phyloP scores from a whole-genome alignment of 805 yeast species.

The Saccharomycopsis fermentans region DNA sequence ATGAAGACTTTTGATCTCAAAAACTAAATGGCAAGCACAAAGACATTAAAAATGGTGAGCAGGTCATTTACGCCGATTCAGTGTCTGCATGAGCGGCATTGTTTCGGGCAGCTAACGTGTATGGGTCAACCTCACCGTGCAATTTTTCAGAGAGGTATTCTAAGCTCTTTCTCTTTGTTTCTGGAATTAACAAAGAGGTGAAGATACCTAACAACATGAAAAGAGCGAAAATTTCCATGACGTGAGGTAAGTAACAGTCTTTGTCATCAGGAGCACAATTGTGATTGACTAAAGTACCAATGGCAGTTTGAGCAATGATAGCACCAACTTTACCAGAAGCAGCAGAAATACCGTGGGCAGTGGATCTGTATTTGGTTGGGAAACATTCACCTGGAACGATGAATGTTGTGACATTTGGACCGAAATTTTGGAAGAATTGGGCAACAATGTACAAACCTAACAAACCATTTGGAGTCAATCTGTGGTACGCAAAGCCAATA shows the following conservation, averaged over 20 bases:
- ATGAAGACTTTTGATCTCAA: too few species aligned
- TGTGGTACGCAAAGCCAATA: conserved; percentile 78
- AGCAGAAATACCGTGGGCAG: conserved; percentile 92
- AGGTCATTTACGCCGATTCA: conserved; percentile 16
- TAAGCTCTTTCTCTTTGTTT: conserved; percentile 75
- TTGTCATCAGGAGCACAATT: conserved; percentile 51
- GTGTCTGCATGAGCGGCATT: conserved; percentile 16
- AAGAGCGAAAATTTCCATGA: conserved; percentile 86
- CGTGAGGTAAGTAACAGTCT: conserved; percentile 82
- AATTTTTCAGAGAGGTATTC: conserved; percentile 73
- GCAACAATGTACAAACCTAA: conserved; percentile 69
- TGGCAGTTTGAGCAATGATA: conserved; percentile 77
- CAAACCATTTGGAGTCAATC: conserved; percentile 52
- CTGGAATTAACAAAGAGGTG: conserved; percentile 64
- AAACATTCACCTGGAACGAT: conserved; percentile 84
- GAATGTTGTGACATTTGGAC: conserved; percentile 89
- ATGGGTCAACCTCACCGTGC: conserved; percentile 62
- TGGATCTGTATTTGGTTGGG: conserved; percentile 93
- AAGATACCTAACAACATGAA: conserved; percentile 78
- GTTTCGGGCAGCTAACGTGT: neutral
- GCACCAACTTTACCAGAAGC: conserved; percentile 91
- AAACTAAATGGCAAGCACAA: neutral
- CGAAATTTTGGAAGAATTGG: conserved; percentile 85
- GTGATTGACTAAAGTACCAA: conserved; percentile 77
- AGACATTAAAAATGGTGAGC: neutral